Evolutionary conservation across 2,329 filamentous ascomycete species (phyloP).

Genomic region (Aspergillus awamori): DNA sequence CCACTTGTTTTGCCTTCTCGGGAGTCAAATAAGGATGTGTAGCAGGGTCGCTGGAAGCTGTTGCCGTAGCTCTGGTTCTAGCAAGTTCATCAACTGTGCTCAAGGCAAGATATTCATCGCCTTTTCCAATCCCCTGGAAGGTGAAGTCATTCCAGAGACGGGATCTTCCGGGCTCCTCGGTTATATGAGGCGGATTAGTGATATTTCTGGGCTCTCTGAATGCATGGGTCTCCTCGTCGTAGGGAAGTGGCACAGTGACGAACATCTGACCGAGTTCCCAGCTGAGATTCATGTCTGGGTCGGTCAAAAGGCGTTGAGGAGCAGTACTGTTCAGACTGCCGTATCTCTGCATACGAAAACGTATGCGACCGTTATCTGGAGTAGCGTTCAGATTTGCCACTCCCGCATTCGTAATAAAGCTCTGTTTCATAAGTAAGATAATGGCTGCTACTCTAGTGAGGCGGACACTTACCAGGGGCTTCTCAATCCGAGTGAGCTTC

Average conservation of each 20-base stretch:
- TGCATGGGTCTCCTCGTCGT: conserved; percentile 20
- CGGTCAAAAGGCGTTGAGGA: conserved; percentile 27
- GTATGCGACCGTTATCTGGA: conserved; percentile 6
- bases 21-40: conserved; percentile 29
- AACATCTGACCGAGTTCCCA: conserved; percentile 27
- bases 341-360: conserved; percentile 25
- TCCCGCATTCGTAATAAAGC: conserved; percentile 19
- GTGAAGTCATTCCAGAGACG: conserved; percentile 36
- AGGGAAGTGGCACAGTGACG: conserved; percentile 24
- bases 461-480: conserved; percentile 27
- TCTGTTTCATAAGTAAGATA: conserved; percentile 20
- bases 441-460: no score
- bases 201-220: conserved; percentile 23
- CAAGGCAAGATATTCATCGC: conserved; percentile 23
- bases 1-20: conserved; percentile 34
- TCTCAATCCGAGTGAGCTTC: conserved; percentile 32
- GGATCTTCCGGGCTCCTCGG: conserved; percentile 26
- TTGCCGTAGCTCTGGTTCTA: conserved; percentile 1
- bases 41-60: conserved; percentile 9
- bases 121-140: conserved; percentile 36
- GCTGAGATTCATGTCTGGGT: conserved; percentile 18
- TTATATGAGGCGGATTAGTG: conserved; percentile 21
- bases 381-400: conserved; percentile 26
- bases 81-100: conserved; percentile 20
- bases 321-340: conserved; percentile 23